Conservation (phyloP, 495 filamentous ascomycete species). For the Annulohypoxylon maeteangense region DNA sequence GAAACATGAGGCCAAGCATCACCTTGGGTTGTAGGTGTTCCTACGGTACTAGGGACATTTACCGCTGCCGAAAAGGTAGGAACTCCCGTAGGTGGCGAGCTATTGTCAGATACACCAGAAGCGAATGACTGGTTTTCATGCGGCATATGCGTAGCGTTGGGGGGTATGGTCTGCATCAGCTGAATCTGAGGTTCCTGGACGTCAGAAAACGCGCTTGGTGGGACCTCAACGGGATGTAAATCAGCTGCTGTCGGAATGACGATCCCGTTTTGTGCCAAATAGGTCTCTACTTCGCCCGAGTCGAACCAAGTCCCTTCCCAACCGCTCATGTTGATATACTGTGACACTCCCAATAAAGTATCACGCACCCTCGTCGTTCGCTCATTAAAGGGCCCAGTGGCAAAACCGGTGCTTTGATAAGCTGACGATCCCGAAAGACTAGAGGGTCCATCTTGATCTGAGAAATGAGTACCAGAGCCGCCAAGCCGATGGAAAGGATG, state of each 20-base stretch:
- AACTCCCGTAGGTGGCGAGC: neutral
- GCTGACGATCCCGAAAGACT: constrained; percentile 45
- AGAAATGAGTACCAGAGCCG: constrained; percentile 73
- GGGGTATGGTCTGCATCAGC: constrained; percentile 12
- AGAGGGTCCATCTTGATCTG: constrained; percentile 37
- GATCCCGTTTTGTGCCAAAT: constrained; percentile 69
- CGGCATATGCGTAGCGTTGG: constrained; percentile 1
- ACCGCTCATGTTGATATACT: constrained; percentile 58
- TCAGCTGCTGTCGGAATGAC: constrained; percentile 63
- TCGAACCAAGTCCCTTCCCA: constrained; percentile 80
- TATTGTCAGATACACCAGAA: neutral
- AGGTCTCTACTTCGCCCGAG: constrained; percentile 75
- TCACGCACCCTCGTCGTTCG: constrained; percentile 46
- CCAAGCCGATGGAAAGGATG: constrained; percentile 73
- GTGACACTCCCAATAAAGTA: constrained; percentile 45
- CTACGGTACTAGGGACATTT: neutral
- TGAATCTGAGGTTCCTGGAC: constrained; percentile 16
- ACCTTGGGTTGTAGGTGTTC: neutral
- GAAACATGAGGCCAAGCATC: constrained; percentile 28
- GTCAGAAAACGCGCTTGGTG: constrained; percentile 48
- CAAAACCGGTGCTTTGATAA: constrained; percentile 55
- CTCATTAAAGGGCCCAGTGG: constrained; percentile 54
- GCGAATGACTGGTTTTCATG: constrained; percentile 6
- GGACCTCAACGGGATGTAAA: constrained; percentile 63
- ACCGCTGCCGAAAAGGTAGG: neutral